Evolutionary conservation across 805 yeast species (phyloP).

Genomic region (Candida takata): DNA sequence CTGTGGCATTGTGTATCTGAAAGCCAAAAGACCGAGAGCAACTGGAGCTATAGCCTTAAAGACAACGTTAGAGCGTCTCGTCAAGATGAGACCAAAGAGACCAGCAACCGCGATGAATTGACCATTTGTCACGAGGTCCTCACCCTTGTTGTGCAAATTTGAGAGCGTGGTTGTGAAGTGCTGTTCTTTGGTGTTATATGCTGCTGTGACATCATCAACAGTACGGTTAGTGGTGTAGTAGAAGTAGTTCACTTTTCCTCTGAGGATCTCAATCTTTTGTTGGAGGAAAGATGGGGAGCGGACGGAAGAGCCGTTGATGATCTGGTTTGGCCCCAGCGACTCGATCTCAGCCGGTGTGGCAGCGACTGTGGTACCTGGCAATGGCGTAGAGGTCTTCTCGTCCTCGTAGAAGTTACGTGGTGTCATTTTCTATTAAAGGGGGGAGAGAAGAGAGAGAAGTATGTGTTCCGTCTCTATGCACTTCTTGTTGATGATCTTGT

Average conservation of each 20-base stretch:
- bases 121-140: conserved; percentile 65
- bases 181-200: conserved; percentile 54
- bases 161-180: conserved; percentile 56
- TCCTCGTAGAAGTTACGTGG: conserved; percentile 40
- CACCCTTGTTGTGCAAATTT: conserved; percentile 53
- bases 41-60: conserved; percentile 52
- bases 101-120: conserved; percentile 63
- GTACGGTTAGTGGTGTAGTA: conserved; percentile 26
- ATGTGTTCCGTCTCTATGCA: too few species aligned
- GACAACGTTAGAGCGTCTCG: conserved; percentile 58
- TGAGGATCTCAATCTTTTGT: conserved; percentile 36
- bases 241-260: conserved; percentile 31
- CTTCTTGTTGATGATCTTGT: too few species aligned
- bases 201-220: conserved; percentile 40
- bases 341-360: conserved; percentile 37
- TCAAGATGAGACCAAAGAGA: conserved; percentile 63
- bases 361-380: conserved; percentile 44
- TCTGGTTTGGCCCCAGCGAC: conserved; percentile 37
- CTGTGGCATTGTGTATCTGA: conserved; percentile 62
- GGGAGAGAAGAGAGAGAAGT: too few species aligned
- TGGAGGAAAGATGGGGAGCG: conserved; percentile 47
- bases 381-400: conserved; percentile 36
- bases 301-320: conserved; percentile 50
- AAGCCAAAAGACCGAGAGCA: conserved; percentile 54
- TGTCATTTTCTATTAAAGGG: too few species aligned